Base-by-base conservation (phyloP, 2,329 filamentous ascomycete species). In the Paecilomyces sp. region DNA sequence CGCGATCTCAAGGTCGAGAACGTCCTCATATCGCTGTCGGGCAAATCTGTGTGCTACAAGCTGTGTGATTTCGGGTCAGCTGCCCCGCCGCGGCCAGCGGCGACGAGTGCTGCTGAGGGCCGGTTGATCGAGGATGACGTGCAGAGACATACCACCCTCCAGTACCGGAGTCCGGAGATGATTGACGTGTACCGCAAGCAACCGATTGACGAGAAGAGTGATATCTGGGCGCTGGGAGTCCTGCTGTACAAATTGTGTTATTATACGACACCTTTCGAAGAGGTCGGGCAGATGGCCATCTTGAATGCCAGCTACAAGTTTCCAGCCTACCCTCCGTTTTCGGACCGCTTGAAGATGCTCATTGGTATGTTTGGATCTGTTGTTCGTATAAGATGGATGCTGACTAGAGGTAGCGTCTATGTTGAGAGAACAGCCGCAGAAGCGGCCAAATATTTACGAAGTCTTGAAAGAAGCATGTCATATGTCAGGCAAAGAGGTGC, bases 141-240 rank as follows among this genome's bases (percentile, higher is more conserved):
- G 12, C 94, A 97, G 76, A 90, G 91, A 69, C 93, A 99, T 73
- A 99, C 94, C 0, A 99, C 94, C 0, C 83, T 99, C 76, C 94
- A 99, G 74, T 99, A 99, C 74, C 85, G 94, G 65, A 97, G 93
- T 72, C 94, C 94, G 5, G 94, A 99, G 77, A 99, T 99, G 94
- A 88, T 99, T 62, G 94, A 99, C 70, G 94, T 99, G 25, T 99
- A 97, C 77, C 84, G 92, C 63, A 96, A 95, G 75, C 91, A 92
- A 68, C 92, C 94, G 0, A 96, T 99, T 71, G 91, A 99, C 71
- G 94, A 99, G 78, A 99, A 99, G 79, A 95, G 92, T 55, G 94
- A 99, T 74, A 97, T 99, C 31, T 99, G 92, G 94, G 94, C 94
- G 0, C 78, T 99, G 62, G 94, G 94, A 4, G 94, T 99, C 51